Evolutionary conservation across 768 basidiomycete genomes (phyloP).

Genomic region (Calocybe indica): DNA sequence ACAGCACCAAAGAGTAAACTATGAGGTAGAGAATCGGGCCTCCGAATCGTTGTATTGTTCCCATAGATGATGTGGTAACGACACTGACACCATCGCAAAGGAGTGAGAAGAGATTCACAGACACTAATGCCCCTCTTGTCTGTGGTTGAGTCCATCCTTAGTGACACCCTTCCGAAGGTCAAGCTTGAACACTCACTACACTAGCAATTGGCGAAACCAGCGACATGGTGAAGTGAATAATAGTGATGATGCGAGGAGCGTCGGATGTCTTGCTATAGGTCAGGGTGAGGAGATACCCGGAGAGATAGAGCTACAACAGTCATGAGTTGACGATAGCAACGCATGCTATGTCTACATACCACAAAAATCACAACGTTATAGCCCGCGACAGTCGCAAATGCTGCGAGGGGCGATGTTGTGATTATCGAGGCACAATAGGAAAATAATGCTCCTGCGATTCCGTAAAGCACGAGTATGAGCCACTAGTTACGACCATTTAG

Average conservation of each 20-base stretch:
- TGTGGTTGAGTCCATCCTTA: conserved; percentile 17
- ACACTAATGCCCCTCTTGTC: conserved; percentile 68
- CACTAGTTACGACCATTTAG: conserved; percentile 37
- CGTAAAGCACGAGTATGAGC: conserved; percentile 65
- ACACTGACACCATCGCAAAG: conserved; percentile 53
- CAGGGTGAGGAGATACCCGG: conserved; percentile 63
- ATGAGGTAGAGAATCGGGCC: conserved; percentile 75
- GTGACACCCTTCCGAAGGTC: background rate
- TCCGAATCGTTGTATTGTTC: conserved; percentile 55
- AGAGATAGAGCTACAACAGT: conserved; percentile 47
- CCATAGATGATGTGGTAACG: conserved; percentile 41
- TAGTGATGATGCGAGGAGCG: conserved; percentile 48
- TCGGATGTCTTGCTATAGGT: conserved; percentile 64
- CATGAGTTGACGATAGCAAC: background rate
- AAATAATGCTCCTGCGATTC: conserved; percentile 61
- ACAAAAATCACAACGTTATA: conserved; percentile 70
- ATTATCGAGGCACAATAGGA: conserved; percentile 61
- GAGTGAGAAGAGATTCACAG: conserved; percentile 70
- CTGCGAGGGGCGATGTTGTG: conserved; percentile 60
- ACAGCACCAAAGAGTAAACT: conserved; percentile 49
- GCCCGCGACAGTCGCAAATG: conserved; percentile 68
- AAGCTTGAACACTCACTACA: conserved; percentile 38
- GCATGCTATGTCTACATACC: conserved; percentile 34
- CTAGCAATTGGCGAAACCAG: conserved; percentile 65
- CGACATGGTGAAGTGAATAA: conserved; percentile 66